A percentile compares a stretch with the other conserved stretches of the same genome.
Conservation (phyloP, 2,329 filamentous ascomycete genomes). For the Gnomoniopsis sp. region DNA sequence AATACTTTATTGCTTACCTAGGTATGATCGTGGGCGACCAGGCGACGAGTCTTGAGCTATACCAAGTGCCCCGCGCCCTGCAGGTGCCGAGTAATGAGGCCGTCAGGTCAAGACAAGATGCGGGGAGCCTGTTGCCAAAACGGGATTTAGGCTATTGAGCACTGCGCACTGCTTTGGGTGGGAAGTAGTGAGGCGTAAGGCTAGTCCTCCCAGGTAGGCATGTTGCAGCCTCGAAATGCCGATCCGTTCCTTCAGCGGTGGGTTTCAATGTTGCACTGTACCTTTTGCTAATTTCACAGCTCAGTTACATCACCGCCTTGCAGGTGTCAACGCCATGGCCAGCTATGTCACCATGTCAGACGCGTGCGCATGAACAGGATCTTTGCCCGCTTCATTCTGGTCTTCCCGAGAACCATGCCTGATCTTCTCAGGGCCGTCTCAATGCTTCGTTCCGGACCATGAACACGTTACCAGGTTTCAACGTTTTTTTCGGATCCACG, state of each 20-base stretch:
- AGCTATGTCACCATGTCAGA: background rate
- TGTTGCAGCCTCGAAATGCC: background rate
- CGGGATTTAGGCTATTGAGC: no score
- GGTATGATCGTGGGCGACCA: no score
- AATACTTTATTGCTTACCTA: no score
- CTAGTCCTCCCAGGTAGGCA: background rate
- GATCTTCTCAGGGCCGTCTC: background rate
- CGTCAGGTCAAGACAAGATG: no score
- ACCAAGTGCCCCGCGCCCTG: no score
- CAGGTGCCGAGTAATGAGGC: no score
- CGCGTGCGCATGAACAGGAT: background rate
- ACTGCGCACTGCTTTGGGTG: no score
- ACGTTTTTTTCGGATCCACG: background rate
- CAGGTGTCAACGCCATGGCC: background rate
- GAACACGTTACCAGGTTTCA: background rate
- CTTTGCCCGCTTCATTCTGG: no score
- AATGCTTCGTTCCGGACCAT: background rate
- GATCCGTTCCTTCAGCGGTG: background rate
- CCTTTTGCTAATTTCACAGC: background rate
- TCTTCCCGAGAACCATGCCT: background rate
- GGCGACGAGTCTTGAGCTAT: no score
- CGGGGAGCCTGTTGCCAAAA: no score
- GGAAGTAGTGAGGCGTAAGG: background rate
- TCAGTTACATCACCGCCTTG: background rate
- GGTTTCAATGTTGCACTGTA: background rate